A percentile compares a stretch with the other conserved stretches of the same genome.
Conservation (phyloP, 768 basidiomycete species). For the Tephrocybe sp. region DNA sequence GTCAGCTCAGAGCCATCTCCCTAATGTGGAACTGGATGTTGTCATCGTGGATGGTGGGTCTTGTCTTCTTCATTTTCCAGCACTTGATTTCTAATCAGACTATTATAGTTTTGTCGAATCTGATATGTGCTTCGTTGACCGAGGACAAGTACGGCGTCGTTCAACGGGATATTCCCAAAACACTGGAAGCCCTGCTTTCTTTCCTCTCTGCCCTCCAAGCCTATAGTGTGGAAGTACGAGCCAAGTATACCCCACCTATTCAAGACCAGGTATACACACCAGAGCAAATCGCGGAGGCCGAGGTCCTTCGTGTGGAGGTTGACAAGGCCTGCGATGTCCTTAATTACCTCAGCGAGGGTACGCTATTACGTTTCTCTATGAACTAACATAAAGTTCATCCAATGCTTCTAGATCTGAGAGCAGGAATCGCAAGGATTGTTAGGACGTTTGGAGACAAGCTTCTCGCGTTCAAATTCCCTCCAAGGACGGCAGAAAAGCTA, state of each 20-base stretch:
- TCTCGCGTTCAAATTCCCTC: conserved; percentile 75
- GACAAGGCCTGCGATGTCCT: conserved; percentile 56
- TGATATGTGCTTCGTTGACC: conserved; percentile 69
- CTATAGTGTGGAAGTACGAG: conserved; percentile 54
- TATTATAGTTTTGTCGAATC: conserved; percentile 57
- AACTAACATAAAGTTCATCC: too few relatives aligned
- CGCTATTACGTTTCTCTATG: conserved; percentile 28
- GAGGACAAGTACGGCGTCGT: conserved; percentile 86
- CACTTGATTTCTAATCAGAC: background rate
- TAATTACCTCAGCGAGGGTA: conserved; percentile 58
- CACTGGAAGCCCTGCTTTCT: conserved; percentile 72
- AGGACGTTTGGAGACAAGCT: conserved; percentile 76
- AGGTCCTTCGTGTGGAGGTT: conserved; percentile 47
- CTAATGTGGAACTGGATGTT: conserved; percentile 62
- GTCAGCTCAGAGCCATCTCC: conserved; percentile 53
- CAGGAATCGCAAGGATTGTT: conserved; percentile 63
- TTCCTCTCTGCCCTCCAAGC: conserved; percentile 69
- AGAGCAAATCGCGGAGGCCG: conserved; percentile 37
- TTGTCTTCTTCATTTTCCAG: background rate
- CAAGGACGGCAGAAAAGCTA: conserved; percentile 62
- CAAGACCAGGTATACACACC: conserved; percentile 31
- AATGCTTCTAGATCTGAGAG: conserved; percentile 53
- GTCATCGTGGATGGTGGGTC: conserved; percentile 60
- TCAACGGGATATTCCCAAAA: conserved; percentile 81
- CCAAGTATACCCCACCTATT: conserved; percentile 35